Evolutionary conservation across 352 stramenopile genomes (phyloP), one percentile per base, ranked within the genome.

Genomic region (Thalassiosira mediterranea): DNA sequence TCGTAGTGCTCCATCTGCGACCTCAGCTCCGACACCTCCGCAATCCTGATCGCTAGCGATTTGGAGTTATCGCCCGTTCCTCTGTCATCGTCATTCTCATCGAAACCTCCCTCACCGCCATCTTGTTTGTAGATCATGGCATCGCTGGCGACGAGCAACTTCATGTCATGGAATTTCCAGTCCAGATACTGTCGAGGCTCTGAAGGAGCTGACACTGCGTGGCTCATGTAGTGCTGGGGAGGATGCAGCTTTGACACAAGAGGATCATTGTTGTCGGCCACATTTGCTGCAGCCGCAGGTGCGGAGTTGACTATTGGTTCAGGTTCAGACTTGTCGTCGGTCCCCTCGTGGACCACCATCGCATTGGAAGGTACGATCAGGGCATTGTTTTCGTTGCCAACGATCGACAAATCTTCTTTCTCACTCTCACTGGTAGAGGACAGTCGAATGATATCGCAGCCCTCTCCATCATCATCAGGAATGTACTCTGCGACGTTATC

Each of bases 161-260:
- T 86, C 62, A 88, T 81, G 32, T 88, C 80, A 23, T 83, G 60
- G 78, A 91, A 92, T 48, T 86, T 85, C 87, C 87, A 92, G 48
- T 80, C 28, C 0, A 89, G 8, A 53, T 91, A 92, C 72, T 92
- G 78, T 34, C 76, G 65, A 38, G 83, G 77, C 31, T 81, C 66
- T 21, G 34, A 26, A 0, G 71, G 65, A 17, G 69, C 61, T n/a
- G 80, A 48, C 8, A 84, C 44, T 19, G 69, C 64, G 51, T 72
- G 63, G 17, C 52, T 40, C n/a, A 75, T 42, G 32, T 86, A 83
- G 25, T 81, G 32, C 48, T 82, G 47, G 1, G 80, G 72, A 47
- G 66, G 53, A 52, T 69, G 72, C 0, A 88, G 63, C 46, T 56
- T 58, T 13, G 40, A 17, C 7, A 47, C 57, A 25, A 74, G 62